Evolutionary conservation across 192 early-diverging fungal species (phyloP), one percentile per base, ranked within the genome.

Genomic region (Coemansia sp.): DNA sequence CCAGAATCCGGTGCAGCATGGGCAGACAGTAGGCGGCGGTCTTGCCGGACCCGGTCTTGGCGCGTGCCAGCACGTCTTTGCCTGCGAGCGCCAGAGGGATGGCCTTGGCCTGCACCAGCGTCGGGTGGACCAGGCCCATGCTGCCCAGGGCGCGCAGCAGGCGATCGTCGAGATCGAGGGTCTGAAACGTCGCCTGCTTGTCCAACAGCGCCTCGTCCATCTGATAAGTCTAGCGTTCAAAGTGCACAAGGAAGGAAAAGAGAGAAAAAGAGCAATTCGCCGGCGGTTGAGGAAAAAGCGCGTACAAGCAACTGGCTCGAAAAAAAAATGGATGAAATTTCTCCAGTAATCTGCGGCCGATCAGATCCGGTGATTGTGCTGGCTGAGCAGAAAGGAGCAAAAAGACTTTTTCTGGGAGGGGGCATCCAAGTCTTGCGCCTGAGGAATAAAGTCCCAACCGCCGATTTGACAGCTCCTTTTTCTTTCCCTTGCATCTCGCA

Each of bases 11-110:
- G 79, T 97, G 93, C 21, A 97, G 66, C 14, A 97, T 70, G 1
- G 96, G 94, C 20, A 97, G 62, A 45, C 86, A 84, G 72, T 94
- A 99, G 3, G 96, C 96, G 14, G 93, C 90, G 5, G 96, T 97
- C 75, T 99, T 99, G 57, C 96, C 96, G 21, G 88, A 91, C 23
- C 96, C 96, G 0, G 94, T 99, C 40, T 90, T 81, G 19, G 96
- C 94, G 35, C 86, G 78, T 9, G 93, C 96, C 36, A 97, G 75
- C 44, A 99, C 87, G 60, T 99, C 94, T 58, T 92, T 95, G 35
- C 96, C 94, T 27, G 85, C 65, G 5, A 99, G 78, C 17, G 92
- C 91, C 6, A 97, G 80, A 8, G 96, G 93, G 53, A 99, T 95
- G 2, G 87, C 87, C 26, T 83, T 84, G 29, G 82, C 77, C 73